Percentiles rank a stretch among this genome's conserved stretches.
Evolutionary conservation across 2,329 filamentous ascomycete genomes (phyloP).

Genomic region (Aspergillus carbonarius): DNA sequence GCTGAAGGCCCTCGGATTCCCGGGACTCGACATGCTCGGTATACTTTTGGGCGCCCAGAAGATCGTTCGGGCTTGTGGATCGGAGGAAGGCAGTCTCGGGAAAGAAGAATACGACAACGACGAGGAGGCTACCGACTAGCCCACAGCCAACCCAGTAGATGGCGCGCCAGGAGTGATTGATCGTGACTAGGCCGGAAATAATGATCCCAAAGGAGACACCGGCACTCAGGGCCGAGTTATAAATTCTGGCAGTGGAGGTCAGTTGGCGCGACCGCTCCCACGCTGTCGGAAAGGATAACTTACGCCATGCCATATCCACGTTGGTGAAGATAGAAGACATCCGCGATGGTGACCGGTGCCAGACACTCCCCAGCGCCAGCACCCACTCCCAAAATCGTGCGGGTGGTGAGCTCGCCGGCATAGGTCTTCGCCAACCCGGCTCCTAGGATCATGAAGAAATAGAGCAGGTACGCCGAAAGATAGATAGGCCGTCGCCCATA

Average conservation of each 20-base stretch:
- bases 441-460: slow-evolving; percentile 30
- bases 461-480: slow-evolving; percentile 28
- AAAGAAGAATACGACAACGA: slow-evolving; percentile 5
- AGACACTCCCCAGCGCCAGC: slow-evolving; percentile 53
- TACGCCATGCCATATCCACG: slow-evolving; percentile 25
- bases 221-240: slow-evolving; percentile 22
- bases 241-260: neutral
- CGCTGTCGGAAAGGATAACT: neutral
- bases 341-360: slow-evolving; percentile 53
- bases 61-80: neutral
- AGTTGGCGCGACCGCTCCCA: slow-evolving; percentile 46
- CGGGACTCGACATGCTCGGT: neutral
- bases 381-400: slow-evolving; percentile 55
- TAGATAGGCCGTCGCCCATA: slow-evolving; percentile 39
- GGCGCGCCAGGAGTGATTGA: slow-evolving; percentile 31
- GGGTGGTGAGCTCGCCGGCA: slow-evolving; percentile 38
- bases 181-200: slow-evolving; percentile 32
- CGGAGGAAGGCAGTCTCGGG: slow-evolving; percentile 1
- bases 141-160: slow-evolving; percentile 25
- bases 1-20: neutral
- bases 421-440: slow-evolving; percentile 37
- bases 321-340: slow-evolving; percentile 60
- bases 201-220: slow-evolving; percentile 30
- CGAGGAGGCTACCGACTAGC: neutral
- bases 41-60: neutral